These are phyloP conservation scores for Candida mesenterica DNA, from an alignment of 1,139 yeast species.

Conservation along the genomic window DNA sequence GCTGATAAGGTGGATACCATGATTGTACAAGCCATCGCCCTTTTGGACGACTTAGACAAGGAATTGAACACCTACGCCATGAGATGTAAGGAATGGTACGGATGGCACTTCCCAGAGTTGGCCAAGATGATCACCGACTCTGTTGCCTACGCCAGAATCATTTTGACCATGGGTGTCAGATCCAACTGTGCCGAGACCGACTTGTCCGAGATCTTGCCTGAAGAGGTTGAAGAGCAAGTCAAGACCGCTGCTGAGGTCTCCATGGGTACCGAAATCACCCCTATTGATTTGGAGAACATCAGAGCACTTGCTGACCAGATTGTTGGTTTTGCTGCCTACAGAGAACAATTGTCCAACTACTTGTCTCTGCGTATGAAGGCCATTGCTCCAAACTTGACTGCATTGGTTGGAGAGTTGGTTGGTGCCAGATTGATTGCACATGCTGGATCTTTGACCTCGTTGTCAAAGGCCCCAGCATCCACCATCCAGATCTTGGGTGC, in stretches of 20 bases:
- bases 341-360: conserved; percentile 88
- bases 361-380: conserved; percentile 94
- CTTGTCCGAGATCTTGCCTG: conserved; percentile 88
- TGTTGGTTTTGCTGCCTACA: conserved; percentile 90
- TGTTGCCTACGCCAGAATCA: conserved; percentile 89
- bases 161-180: conserved; percentile 92
- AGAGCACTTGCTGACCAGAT: conserved; percentile 90
- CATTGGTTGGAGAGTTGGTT: conserved; percentile 94
- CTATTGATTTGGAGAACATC: conserved; percentile 81
- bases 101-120: conserved; percentile 99
- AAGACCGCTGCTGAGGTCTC: conserved; percentile 96
- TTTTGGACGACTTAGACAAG: conserved; percentile 94
- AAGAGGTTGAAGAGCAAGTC: conserved; percentile 78
- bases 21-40: conserved; percentile 98
- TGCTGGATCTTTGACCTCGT: conserved; percentile 89
- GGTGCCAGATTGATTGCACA: conserved; percentile 98
- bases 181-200: conserved; percentile 89
- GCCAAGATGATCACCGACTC: conserved; percentile 96
- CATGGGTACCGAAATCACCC: conserved; percentile 97
- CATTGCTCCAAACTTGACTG: conserved; percentile 95
- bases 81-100: conserved; percentile 99
- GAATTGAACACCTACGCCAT: conserved; percentile 96
- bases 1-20: conserved; percentile 98
- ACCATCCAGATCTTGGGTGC: conserved; percentile 99
- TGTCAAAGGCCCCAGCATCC: conserved; percentile 98